Evolutionary conservation across 148 eudicot species (phyloP).

Genomic region (Spergularia bocconei): DNA sequence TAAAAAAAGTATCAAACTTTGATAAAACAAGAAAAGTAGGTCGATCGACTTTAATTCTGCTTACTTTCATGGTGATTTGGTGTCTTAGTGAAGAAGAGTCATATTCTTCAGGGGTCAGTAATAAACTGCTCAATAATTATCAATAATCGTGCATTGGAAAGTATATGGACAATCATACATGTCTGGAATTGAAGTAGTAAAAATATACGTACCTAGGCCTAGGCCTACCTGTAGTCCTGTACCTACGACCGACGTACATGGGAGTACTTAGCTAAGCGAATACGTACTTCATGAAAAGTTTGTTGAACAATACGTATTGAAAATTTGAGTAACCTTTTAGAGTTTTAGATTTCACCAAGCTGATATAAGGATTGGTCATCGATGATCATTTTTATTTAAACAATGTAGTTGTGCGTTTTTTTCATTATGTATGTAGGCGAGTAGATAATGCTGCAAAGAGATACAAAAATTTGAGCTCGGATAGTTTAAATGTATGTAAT

Average conservation of each 20-base stretch:
- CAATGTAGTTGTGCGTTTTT: too few relatives aligned
- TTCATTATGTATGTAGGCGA: too few relatives aligned
- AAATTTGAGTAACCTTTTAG: too few relatives aligned
- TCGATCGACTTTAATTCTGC: background rate
- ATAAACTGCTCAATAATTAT: background rate
- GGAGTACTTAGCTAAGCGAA: too few relatives aligned
- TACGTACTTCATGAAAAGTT: background rate
- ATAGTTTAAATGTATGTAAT: too few relatives aligned
- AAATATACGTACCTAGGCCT: background rate
- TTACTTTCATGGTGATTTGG: slow-evolving; percentile 6
- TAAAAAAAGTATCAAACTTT: slow-evolving; percentile 14
- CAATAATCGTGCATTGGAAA: slow-evolving; percentile 4
- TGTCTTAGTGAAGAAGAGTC: too few relatives aligned
- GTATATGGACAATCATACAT: background rate
- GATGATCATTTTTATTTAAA: too few relatives aligned
- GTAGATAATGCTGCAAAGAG: too few relatives aligned
- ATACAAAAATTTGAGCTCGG: too few relatives aligned
- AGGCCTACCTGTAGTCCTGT: background rate
- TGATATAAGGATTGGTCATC: too few relatives aligned
- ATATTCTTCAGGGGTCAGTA: too few relatives aligned
- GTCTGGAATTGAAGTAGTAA: background rate
- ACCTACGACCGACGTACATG: background rate
- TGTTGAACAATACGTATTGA: background rate
- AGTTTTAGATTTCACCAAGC: too few relatives aligned
- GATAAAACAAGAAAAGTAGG: background rate